Evolutionary conservation across 1,139 yeast genomes (phyloP), one percentile per base, ranked within the genome.

Genomic region (Saccharomyces hybrid): DNA sequence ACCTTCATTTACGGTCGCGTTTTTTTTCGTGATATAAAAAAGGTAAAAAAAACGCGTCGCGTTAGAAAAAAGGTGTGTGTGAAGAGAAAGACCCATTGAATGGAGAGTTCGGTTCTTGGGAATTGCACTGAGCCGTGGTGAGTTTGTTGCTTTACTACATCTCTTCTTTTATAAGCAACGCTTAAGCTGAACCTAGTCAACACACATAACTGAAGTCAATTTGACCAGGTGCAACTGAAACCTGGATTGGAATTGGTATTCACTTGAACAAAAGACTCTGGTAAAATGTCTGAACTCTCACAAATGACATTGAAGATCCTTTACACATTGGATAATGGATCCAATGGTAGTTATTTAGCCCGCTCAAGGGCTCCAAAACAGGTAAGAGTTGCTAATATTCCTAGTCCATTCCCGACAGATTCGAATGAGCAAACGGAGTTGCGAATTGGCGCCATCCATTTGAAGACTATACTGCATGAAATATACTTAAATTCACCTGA

Each of bases 401-500:
- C 70, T 48, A 61, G 57, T 50, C 62, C 60, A 20, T 38, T 38
- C n/a, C 11, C 20, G 32, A 56, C 52, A 54, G 48, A 28, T 9
- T 30, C 53, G n/a, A 28, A 30, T 27, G 53, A 25, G 20, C 26
- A 16, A 8, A 14, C 50, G 14, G 30, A 31, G 30, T 48, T 64
- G 16, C 60, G 59, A 46, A 62, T 69, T 25, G 71, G 72, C 11
- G 66, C 67, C 8, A 62, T 69, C 4, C 63, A 63, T 50, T 54
- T 67, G 47, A 55, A 59, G 11, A 54, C 58, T 25, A 65, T 68
- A 5, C 51, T 69, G 47, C 58, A 66, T n/a, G 69, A 67, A 52
- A 62, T 70, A 7, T 65, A 61, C 50, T 30, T 55, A 26, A 68
- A 67, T 49, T 69, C 72, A 1, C 73, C 73, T 3, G 73, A 70